phyloP scores from a whole-genome alignment of 192 early-diverging fungal genomes.

The Backusella australiensis region DNA sequence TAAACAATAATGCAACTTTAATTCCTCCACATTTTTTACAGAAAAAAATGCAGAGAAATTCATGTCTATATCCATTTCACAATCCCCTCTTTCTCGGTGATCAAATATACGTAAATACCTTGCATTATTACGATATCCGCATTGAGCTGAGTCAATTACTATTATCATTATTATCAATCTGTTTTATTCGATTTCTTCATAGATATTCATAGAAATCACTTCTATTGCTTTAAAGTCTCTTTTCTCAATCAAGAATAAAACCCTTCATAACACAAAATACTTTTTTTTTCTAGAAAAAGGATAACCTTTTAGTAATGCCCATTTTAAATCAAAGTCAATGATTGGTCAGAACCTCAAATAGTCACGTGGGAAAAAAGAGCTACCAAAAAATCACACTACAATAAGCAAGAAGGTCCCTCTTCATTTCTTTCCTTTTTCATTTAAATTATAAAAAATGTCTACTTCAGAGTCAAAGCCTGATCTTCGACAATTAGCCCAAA shows the following conservation, averaged over 20 bases:
- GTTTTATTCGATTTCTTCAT: background rate
- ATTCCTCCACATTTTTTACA: background rate
- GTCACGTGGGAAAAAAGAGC: background rate
- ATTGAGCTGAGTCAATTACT: no score
- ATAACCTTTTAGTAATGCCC: background rate
- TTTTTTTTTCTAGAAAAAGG: background rate
- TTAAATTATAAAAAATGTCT: slow-evolving; percentile 1
- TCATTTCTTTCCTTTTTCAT: background rate
- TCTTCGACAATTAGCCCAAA: background rate
- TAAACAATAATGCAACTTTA: background rate
- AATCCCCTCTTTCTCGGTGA: no score
- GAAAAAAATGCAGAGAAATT: no score
- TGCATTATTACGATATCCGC: no score
- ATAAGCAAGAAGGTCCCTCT: background rate
- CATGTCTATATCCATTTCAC: background rate
- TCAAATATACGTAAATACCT: no score
- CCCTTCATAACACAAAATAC: no score
- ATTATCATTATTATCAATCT: background rate
- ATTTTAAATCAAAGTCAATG: background rate
- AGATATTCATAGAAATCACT: no score
- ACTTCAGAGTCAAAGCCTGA: slow-evolving; percentile 1
- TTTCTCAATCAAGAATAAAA: no score
- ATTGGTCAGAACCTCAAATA: background rate
- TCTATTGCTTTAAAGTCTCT: no score
- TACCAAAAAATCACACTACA: background rate